Conservation (phyloP, 805 yeast species). For the Saturnispora mendoncae region DNA sequence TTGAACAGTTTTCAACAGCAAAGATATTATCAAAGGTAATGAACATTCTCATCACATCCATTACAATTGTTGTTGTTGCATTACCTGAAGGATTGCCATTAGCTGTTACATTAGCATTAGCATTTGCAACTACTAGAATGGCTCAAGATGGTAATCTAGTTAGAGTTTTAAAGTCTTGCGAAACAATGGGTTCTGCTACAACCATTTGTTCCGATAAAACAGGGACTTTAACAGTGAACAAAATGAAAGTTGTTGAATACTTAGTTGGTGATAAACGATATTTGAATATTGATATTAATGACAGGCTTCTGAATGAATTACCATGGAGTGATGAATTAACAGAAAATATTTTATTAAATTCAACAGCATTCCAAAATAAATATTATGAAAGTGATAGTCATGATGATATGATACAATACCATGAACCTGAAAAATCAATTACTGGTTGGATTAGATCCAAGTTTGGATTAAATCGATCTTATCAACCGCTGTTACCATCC, state of each 20-base stretch:
- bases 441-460: conserved; percentile 8
- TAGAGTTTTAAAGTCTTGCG: conserved; percentile 89
- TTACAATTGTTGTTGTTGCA: conserved; percentile 92
- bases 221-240: conserved; percentile 91
- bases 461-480: not conserved
- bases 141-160: conserved; percentile 92
- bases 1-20: conserved; percentile 42
- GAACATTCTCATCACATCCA: conserved; percentile 81
- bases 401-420: not conserved
- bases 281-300: conserved; percentile 40
- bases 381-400: conserved; percentile 12
- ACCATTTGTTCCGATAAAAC: conserved; percentile 96
- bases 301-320: conserved; percentile 3
- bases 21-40: conserved; percentile 78
- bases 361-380: conserved; percentile 79
- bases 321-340: conserved; percentile 26
- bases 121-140: conserved; percentile 98
- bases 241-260: conserved; percentile 84
- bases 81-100: conserved; percentile 99
- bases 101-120: conserved; percentile 93
- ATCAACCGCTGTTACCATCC: conserved; percentile 1
- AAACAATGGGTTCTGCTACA: conserved; percentile 98
- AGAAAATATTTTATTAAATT: conserved; percentile 64
- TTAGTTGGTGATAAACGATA: conserved; percentile 44
- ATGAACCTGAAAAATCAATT: not conserved